These are phyloP conservation scores for Bocquillonia castaneifolia DNA, from an alignment of 441 rosid species.

Conservation along the genomic window DNA sequence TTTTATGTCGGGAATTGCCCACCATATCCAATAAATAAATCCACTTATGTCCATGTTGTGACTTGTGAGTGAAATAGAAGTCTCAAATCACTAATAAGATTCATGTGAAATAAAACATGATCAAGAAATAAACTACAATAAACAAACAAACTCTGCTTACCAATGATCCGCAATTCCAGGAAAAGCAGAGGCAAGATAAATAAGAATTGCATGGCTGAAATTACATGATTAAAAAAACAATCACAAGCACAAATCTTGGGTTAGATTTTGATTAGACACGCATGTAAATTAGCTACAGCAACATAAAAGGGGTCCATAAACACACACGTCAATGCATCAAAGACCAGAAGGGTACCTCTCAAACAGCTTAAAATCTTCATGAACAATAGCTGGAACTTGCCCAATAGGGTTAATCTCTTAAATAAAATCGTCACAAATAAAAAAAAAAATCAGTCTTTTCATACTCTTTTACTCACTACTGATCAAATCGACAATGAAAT, in stretches of 20 bases:
- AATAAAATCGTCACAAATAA: constrained; percentile 3
- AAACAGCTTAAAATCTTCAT: constrained; percentile 72
- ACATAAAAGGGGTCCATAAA: neutral
- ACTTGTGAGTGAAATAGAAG: no score
- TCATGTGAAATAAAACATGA: neutral
- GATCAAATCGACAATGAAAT: neutral
- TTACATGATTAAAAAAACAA: neutral
- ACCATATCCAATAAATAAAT: no score
- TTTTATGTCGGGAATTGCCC: no score
- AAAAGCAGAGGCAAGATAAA: constrained; percentile 60
- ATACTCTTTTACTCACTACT: no score
- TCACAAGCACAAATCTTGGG: neutral
- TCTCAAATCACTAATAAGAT: neutral
- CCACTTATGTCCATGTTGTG: no score
- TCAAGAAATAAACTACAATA: neutral
- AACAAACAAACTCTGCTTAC: constrained; percentile 29
- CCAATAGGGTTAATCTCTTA: constrained; percentile 68
- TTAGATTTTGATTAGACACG: neutral
- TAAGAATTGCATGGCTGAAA: constrained; percentile 79
- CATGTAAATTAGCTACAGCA: neutral
- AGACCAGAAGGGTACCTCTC: constrained; percentile 52
- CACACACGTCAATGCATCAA: neutral
- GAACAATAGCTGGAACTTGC: constrained; percentile 68
- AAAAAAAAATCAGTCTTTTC: neutral
- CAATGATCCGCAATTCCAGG: constrained; percentile 88